Percentiles rank a stretch among this genome's conserved stretches.
phyloP scores from a whole-genome alignment of 208 protist species.

The Trypanosoma melophagium region DNA sequence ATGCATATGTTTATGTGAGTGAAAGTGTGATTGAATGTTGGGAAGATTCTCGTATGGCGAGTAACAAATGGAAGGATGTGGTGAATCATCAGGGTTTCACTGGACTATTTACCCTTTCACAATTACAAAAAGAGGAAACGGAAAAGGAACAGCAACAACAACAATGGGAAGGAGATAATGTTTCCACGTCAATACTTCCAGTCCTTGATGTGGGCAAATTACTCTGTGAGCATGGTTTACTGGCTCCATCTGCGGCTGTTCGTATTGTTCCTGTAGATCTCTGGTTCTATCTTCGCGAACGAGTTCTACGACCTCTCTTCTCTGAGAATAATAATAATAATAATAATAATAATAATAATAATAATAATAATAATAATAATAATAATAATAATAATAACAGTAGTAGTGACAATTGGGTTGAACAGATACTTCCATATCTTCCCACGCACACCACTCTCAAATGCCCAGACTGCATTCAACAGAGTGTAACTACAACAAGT shows the following conservation, averaged over 20 bases:
- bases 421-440: constrained; percentile 19
- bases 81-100: constrained; percentile 59
- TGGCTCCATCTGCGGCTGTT: constrained; percentile 42
- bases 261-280: constrained; percentile 41
- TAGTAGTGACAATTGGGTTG: neutral
- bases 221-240: constrained; percentile 49
- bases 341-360: constrained; percentile 21
- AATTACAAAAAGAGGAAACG: neutral
- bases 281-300: constrained; percentile 40
- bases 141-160: constrained; percentile 3
- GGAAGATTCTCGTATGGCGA: constrained; percentile 35
- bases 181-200: neutral
- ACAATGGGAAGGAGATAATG: neutral
- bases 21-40: constrained; percentile 48
- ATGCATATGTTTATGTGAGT: constrained; percentile 46
- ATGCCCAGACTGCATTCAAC: constrained; percentile 44
- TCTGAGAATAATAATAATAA: constrained; percentile 17
- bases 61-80: constrained; percentile 33
- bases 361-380: constrained; percentile 5
- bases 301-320: constrained; percentile 1
- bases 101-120: constrained; percentile 30
- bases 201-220: constrained; percentile 10
- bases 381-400: neutral
- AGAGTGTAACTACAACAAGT: constrained; percentile 32
- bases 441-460: neutral